phyloP scores from a whole-genome alignment of 441 rosid species.

The Pelargonium citronellum region DNA sequence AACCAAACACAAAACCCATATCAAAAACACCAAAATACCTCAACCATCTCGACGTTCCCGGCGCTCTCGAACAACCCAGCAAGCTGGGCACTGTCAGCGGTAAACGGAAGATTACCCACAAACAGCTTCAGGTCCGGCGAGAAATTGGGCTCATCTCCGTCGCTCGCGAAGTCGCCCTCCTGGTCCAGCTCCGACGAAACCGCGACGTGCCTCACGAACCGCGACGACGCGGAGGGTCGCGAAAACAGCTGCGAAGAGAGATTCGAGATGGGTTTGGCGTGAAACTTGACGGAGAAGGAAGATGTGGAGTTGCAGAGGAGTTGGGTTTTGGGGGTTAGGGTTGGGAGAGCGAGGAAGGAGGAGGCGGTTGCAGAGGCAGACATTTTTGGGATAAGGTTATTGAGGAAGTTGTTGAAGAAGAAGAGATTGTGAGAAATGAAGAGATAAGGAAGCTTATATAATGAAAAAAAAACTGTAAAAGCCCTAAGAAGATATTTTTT shows the following conservation, averaged over 20 bases:
- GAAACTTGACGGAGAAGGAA: slow-evolving; percentile 29
- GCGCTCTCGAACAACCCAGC: slow-evolving; percentile 69
- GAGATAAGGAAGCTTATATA: slow-evolving; percentile 2
- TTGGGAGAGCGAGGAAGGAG: slow-evolving; percentile 52
- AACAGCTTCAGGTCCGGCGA: slow-evolving; percentile 72
- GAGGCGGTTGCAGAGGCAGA: slow-evolving; percentile 40
- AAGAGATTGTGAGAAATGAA: neutral
- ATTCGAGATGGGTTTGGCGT: slow-evolving; percentile 22
- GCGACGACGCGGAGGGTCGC: slow-evolving; percentile 20
- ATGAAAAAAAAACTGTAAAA: neutral
- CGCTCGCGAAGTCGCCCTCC: slow-evolving; percentile 52
- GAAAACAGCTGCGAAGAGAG: slow-evolving; percentile 14
- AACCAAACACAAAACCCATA: neutral
- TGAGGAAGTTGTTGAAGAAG: neutral
- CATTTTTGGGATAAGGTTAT: slow-evolving; percentile 50
- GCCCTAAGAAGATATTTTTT: neutral
- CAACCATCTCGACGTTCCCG: slow-evolving; percentile 94
- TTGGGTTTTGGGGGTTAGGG: slow-evolving; percentile 44
- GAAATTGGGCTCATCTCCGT: slow-evolving; percentile 32
- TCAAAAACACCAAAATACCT: slow-evolving; percentile 39
- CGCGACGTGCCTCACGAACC: slow-evolving; percentile 49
- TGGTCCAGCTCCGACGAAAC: slow-evolving; percentile 60
- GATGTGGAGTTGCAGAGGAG: slow-evolving; percentile 35
- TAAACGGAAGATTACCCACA: slow-evolving; percentile 91
- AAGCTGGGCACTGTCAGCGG: slow-evolving; percentile 79